Evolutionary conservation across 75 land plant species (phyloP), one percentile per base, ranked within the genome.

Genomic region (Isoetes taiwanensis): DNA sequence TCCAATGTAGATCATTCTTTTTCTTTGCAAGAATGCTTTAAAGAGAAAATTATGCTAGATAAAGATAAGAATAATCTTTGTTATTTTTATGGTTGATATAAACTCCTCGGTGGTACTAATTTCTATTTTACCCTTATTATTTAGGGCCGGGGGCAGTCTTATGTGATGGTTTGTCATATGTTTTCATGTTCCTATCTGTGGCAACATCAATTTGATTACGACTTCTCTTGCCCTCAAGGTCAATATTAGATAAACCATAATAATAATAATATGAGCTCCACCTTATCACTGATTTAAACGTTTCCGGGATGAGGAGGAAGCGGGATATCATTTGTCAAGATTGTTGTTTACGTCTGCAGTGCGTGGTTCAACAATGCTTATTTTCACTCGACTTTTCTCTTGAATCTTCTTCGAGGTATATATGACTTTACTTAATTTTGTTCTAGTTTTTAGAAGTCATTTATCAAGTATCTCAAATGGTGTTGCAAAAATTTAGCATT

Each of bases 191-290:
- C 48, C 82, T 89, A n/a, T 79, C 84, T 0, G 84, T 90, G 59
- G 96, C 90, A 24, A 85, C 96, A 28, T 90, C 34, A 90, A 90
- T 68, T 69, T 90, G 90, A 82, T 90, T 54, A 90, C 96, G 21
- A 85, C 86, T 56, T 70, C 90, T 1, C 81, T 90, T 31, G 96
- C 96, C 8, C 73, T 70, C 54, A 35, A 78, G 90, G 96, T 85
- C 32, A 28, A 67, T n/a, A n/a, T n/a, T n/a, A n/a, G n/a, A n/a
- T n/a, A n/a, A n/a, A n/a, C n/a, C n/a, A n/a, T 52, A 2, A 6
- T 52, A 2, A 52, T 6, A 2, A 1, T 27, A 17, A 17, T 27
- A 26, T 26, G 37, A 33, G 31, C 25, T 31, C 8, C 32, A 16
- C 5, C 28, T 38, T 60, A 33, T n/a, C 20, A 8, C 55, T 57